Conservation (phyloP, 2,329 filamentous ascomycete species). For the Xylogone sp. region DNA sequence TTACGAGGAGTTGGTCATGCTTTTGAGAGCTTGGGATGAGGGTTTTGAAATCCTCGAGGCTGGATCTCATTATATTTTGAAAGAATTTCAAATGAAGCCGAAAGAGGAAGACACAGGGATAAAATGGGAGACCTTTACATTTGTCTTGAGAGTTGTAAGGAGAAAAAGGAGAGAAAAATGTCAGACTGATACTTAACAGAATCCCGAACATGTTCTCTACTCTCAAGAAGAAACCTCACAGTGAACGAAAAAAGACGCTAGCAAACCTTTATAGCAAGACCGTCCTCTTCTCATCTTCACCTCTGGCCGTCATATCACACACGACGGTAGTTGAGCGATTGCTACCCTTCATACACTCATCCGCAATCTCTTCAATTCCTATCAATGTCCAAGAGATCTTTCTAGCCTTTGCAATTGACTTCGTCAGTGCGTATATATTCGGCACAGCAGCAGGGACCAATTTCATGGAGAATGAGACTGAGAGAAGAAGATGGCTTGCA, state of each 20-base stretch:
- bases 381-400: conserved; percentile 60
- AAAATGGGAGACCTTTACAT: too few species aligned
- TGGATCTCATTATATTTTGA: too few species aligned
- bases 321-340: conserved; percentile 55
- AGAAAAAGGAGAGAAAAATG: too few species aligned
- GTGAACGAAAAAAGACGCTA: conserved; percentile 68
- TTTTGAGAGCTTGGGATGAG: too few species aligned
- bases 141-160: too few species aligned
- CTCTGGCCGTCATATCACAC: conserved; percentile 51
- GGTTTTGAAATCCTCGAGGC: too few species aligned
- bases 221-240: conserved; percentile 55
- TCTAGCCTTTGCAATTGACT: conserved; percentile 68
- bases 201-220: conserved; percentile 68
- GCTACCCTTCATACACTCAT: conserved; percentile 45
- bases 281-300: conserved; percentile 55
- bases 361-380: conserved; percentile 1
- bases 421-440: conserved; percentile 70
- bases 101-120: too few species aligned
- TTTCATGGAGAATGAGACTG: conserved; percentile 48
- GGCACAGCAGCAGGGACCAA: conserved; percentile 57
- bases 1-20: too few species aligned
- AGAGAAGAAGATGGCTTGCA: conserved; percentile 8
- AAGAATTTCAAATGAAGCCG: too few species aligned
- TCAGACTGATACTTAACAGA: conserved; percentile 22
- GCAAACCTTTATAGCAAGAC: conserved; percentile 79